Evolutionary conservation across 2,329 filamentous ascomycete species (phyloP).

Genomic region (Colletotrichum cordylinicola): DNA sequence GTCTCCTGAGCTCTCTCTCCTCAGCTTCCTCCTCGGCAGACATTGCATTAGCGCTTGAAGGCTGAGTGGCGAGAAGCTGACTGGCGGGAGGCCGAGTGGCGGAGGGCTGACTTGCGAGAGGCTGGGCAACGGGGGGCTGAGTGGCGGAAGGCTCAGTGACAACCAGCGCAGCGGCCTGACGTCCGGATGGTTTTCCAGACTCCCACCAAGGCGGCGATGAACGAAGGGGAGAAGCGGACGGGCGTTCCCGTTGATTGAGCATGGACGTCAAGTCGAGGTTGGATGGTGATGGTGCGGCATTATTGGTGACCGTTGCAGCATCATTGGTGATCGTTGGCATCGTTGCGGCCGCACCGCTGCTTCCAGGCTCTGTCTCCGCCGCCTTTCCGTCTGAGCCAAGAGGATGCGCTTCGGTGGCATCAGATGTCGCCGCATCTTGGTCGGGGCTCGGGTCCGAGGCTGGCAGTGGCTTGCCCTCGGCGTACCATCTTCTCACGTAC

Average conservation of each 20-base stretch:
- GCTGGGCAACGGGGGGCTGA: neutral
- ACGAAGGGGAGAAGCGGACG: neutral
- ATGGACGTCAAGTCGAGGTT: neutral
- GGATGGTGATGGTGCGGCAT: neutral
- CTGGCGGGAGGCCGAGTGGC: neutral
- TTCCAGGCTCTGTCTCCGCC: neutral
- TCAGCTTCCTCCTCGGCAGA: neutral
- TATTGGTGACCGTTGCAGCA: neutral
- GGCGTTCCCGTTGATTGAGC: neutral
- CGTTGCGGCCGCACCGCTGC: neutral
- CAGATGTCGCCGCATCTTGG: neutral
- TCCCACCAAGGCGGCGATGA: neutral
- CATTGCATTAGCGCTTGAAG: neutral
- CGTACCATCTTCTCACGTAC: neutral
- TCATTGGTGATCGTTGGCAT: neutral
- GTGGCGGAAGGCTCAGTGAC: neutral
- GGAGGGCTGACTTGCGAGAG: no score
- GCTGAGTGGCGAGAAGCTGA: neutral
- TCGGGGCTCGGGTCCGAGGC: neutral
- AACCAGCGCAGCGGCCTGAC: neutral
- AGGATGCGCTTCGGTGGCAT: neutral
- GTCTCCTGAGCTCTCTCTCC: neutral
- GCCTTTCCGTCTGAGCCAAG: neutral
- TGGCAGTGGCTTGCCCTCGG: neutral
- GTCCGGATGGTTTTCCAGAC: neutral